Base-by-base conservation (phyloP, 768 basidiomycete genomes). In the Postia placenta region DNA sequence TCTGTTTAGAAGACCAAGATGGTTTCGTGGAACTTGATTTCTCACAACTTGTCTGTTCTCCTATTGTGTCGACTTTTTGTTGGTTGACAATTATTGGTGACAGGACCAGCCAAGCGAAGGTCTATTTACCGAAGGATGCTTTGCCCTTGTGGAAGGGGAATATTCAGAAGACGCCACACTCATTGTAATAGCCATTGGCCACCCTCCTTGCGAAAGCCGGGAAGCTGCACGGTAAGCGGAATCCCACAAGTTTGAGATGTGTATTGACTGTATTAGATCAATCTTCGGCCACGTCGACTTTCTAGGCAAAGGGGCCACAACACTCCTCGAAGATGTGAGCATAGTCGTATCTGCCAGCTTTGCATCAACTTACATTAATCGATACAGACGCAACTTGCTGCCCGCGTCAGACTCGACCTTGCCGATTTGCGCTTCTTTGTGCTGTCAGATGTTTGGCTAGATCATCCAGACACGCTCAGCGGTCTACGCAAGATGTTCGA, bases 271-370 rank as follows among this genome's bases (percentile, higher is more conserved):
- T 42, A 37, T 9, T 61, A 94, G 92, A 55, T 91, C 87, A 35
- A 85, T 98, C 56, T 96, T 90, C 61, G 96, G 94, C 0, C 96
- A 98, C 61, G 84, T 97, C 25, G 96, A 99, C 65, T 96, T 98
- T 61, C 76, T 98, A 11, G 96, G 96, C n/a, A 83, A 87, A 58
- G 96, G 96, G 1, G 82, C 90, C 3, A 87, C 93, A 1, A 92
- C 94, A 2, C 67, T 92, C 19, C 69, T 87, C 4, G 94, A 98
- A 70, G 96, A 98, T 65, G 95, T 94, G 59, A 47, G 82, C 66
- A 4, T 40, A 28, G 20, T 28, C 42, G n/a, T n/a, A 15, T 19
- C 22, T 36, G 2, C 30, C 12, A 11, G 20, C 9, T 22, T 11
- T 15, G 49, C 23, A 30, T 23, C 49, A 19, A 38, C 52, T 44